Evolutionary conservation across 352 stramenopile genomes (phyloP).

Genomic region (Phytophthora sp.): DNA sequence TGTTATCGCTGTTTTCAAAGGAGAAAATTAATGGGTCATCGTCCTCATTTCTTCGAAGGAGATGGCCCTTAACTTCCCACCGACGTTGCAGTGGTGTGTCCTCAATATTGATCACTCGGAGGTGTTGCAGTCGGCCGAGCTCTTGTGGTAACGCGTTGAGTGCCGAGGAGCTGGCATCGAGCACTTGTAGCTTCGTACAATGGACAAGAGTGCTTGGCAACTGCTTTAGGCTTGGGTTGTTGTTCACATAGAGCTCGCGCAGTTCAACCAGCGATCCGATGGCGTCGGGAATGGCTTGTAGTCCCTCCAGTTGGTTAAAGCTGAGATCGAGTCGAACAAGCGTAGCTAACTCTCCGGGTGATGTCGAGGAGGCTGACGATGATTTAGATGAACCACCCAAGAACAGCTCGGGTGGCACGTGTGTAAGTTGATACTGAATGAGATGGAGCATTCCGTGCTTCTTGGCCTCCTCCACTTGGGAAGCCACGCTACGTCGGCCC

Average conservation of each 20-base stretch:
- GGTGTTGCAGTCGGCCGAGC: slow-evolving; percentile 64
- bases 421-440: slow-evolving; percentile 47
- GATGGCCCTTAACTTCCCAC: slow-evolving; percentile 65
- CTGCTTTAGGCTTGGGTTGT: slow-evolving; percentile 70
- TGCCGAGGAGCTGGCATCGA: slow-evolving; percentile 77
- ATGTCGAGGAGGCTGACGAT: slow-evolving; percentile 20
- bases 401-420: slow-evolving; percentile 48
- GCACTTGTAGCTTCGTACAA: slow-evolving; percentile 69
- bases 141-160: slow-evolving; percentile 67
- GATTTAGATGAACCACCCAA: slow-evolving; percentile 9
- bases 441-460: slow-evolving; percentile 69
- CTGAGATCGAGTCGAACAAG: slow-evolving; percentile 83
- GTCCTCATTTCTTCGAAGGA: slow-evolving; percentile 30
- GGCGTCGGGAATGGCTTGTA: slow-evolving; percentile 48
- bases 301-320: slow-evolving; percentile 70
- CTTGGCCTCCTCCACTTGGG: slow-evolving; percentile 65
- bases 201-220: slow-evolving; percentile 63
- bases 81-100: slow-evolving; percentile 66
- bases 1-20: slow-evolving; percentile 5
- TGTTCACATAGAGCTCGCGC: slow-evolving; percentile 83
- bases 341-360: slow-evolving; percentile 31
- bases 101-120: slow-evolving; percentile 77
- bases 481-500: slow-evolving; percentile 48
- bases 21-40: slow-evolving; percentile 15
- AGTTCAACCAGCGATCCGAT: slow-evolving; percentile 65